Conservation (phyloP, 257 asterid genomes). For the Plectranthus barbatus region DNA sequence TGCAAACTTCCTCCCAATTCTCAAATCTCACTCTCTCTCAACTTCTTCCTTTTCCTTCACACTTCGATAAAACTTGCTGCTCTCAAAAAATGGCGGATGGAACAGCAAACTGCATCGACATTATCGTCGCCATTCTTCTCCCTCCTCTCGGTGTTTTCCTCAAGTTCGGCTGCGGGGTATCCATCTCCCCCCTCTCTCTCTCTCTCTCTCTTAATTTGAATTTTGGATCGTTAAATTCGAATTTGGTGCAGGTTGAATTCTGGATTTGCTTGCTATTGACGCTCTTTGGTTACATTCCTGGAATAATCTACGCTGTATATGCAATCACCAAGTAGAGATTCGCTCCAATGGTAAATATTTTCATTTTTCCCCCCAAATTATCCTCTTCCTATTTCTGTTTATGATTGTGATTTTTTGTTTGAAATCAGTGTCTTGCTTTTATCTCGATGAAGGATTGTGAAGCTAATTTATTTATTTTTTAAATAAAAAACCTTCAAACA, state of each 20-base stretch:
- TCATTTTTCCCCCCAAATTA: too few species aligned
- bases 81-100: conserved; percentile 37
- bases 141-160: conserved; percentile 91
- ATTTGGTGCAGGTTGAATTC: conserved; percentile 48
- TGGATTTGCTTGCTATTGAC: conserved; percentile 79
- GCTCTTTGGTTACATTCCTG: conserved; percentile 67
- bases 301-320: conserved; percentile 64
- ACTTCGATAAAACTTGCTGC: neutral
- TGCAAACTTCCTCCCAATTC: neutral
- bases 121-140: conserved; percentile 57
- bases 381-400: too few species aligned
- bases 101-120: conserved; percentile 48
- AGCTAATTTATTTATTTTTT: too few species aligned
- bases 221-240: too few species aligned
- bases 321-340: conserved; percentile 51
- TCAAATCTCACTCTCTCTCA: neutral
- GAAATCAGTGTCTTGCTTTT: too few species aligned
- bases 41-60: neutral
- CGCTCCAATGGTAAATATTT: neutral
- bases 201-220: neutral
- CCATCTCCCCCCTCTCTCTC: neutral
- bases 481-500: too few species aligned
- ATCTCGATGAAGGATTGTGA: too few species aligned
- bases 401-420: too few species aligned
- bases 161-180: conserved; percentile 61